A percentile compares a stretch with the other conserved stretches of the same genome.
Conservation (phyloP, 1,139 yeast species). For the Blastobotrys illinoisensis region DNA sequence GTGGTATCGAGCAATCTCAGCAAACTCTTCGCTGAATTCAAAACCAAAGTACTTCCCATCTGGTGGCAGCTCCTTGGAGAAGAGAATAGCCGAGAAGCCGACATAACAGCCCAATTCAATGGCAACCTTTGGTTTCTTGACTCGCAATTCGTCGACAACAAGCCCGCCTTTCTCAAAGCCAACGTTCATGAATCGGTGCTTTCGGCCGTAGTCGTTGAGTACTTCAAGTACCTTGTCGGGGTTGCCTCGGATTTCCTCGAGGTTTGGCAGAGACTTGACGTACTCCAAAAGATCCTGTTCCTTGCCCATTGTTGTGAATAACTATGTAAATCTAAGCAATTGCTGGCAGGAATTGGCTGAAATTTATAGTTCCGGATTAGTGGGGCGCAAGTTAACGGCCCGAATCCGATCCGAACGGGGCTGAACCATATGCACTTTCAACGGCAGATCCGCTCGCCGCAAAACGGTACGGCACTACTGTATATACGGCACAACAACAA, state of each 20-base stretch:
- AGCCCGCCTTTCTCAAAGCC: constrained; percentile 7
- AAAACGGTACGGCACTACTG: neutral
- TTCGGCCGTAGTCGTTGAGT: constrained; percentile 2
- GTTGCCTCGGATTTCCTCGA: constrained; percentile 4
- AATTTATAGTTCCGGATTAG: neutral
- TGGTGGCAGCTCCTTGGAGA: constrained; percentile 18
- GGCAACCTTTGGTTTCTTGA: constrained; percentile 6
- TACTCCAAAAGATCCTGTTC: neutral
- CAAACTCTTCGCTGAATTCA: constrained; percentile 18
- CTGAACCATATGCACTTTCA: neutral
- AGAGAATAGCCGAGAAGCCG: constrained; percentile 21
- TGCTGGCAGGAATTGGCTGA: neutral
- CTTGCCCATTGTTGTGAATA: neutral
- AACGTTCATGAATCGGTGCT: constrained; percentile 7
- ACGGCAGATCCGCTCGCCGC: neutral
- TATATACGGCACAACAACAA: too few relatives aligned
- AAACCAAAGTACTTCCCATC: constrained; percentile 16
- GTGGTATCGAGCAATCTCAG: constrained; percentile 18
- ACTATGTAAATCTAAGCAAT: neutral
- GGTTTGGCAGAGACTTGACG: neutral
- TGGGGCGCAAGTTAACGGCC: neutral
- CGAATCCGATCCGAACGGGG: neutral
- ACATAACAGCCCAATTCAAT: constrained; percentile 10
- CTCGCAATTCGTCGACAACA: constrained; percentile 1
- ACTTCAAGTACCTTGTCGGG: constrained; percentile 8